Evolutionary conservation across 176 grass and related monocot genomes (phyloP), one percentile per base, ranked within the genome.

Genomic region (Poa annua): DNA sequence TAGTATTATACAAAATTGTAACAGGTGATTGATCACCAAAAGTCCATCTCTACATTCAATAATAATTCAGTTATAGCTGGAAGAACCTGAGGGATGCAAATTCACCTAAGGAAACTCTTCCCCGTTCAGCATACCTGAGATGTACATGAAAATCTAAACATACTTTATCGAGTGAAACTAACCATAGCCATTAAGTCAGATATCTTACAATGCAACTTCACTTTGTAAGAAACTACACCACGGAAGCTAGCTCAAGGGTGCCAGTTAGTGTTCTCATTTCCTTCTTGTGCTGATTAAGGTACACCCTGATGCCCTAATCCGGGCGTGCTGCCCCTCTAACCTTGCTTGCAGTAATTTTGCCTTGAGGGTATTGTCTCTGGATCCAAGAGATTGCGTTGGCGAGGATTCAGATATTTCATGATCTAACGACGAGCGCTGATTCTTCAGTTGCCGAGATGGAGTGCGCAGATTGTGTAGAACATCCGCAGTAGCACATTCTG

Each of bases 281-380:
- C 80, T 82, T 38, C 79, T 87, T 70, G 85, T 90, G 68, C 85
- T 85, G 17, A 50, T 78, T 50, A 82, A 51, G 47, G 88, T 68
- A 48, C 36, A 81, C 39, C 82, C 86, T 1, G 85, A 96, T 47
- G 78, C 70, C 68, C 70, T 95, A 53, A 91, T 87, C 77, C 96
- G 87, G 53, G 89, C 91, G 9, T 99, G 85, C 35, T 89, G 93
- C 52, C 93, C 97, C 74, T 99, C 91, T 66, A 99, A 60, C 78
- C 97, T 96, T 75, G 97, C 97, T 87, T 99, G 89, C 60, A 99
- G 88, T 42, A 99, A 78, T 83, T 95, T 99, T 48, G 81, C 86
- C 66, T 96, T 99, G 49, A 99, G 81, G 19, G 91, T 99, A 53
- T 90, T 92, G 11, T 81, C 85, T 41, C 83, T 89, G 32, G 84